phyloP scores from a whole-genome alignment of 345 rosid genomes.

The Iberis pinnata region DNA sequence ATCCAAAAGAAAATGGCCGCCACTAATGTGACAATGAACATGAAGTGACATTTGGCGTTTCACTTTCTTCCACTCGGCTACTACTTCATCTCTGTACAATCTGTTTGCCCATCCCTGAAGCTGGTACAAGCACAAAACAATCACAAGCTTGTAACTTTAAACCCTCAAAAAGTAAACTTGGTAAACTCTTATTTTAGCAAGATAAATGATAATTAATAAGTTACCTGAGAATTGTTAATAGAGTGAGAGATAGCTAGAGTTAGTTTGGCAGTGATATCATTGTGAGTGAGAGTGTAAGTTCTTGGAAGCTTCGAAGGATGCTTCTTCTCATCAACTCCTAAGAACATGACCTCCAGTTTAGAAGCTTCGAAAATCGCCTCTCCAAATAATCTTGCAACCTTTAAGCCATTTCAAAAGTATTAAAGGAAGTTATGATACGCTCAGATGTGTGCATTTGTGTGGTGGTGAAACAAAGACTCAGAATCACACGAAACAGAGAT shows the following conservation, averaged over 20 bases:
- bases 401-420: conserved; percentile 12
- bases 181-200: too few species aligned
- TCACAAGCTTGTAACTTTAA: conserved; percentile 72
- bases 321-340: conserved; percentile 87
- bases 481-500: too few species aligned
- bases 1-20: conserved; percentile 83
- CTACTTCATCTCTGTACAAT: conserved; percentile 87
- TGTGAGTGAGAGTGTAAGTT: conserved; percentile 86
- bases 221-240: conserved; percentile 95
- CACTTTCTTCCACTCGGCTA: conserved; percentile 98
- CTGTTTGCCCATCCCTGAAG: conserved; percentile 91
- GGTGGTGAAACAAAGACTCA: too few species aligned
- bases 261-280: conserved; percentile 78
- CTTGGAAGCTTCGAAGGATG: conserved; percentile 88
- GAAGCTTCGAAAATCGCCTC: conserved; percentile 91
- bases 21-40: conserved; percentile 95
- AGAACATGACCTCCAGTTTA: conserved; percentile 74
- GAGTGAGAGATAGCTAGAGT: conserved; percentile 84
- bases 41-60: conserved; percentile 89
- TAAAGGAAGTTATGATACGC: too few species aligned
- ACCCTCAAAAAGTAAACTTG: too few species aligned
- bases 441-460: too few species aligned
- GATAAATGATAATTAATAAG: too few species aligned
- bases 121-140: too few species aligned
- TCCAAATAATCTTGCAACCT: conserved; percentile 91